These are phyloP conservation scores for Pseudocercospora fuligena DNA, from an alignment of 2,329 filamentous ascomycete genomes.

Conservation along the genomic window DNA sequence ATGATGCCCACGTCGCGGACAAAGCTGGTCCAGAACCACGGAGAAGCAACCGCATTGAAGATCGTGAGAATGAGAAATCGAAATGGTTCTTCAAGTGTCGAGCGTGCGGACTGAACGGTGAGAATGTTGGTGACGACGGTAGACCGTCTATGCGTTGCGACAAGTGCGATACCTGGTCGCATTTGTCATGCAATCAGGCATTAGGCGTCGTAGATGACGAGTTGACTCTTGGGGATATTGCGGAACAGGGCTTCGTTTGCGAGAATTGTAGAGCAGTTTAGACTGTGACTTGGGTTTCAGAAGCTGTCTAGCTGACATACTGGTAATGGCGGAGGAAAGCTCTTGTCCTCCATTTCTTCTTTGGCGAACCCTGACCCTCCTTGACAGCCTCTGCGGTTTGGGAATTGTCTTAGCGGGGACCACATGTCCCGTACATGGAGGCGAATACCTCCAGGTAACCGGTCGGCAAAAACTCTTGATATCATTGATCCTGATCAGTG, in stretches of 20 bases:
- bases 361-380: not conserved
- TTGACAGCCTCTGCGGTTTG: not conserved
- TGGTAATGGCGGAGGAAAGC: not conserved
- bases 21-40: too few relatives aligned
- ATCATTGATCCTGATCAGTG: too few relatives aligned
- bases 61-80: not conserved
- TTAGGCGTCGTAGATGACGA: not conserved
- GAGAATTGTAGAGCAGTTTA: not conserved
- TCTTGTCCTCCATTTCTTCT: not conserved
- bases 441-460: too few relatives aligned
- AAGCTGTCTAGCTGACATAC: not conserved
- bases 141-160: not conserved
- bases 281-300: too few relatives aligned
- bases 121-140: not conserved
- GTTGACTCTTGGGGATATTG: not conserved
- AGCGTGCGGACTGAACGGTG: not conserved
- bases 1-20: too few relatives aligned
- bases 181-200: not conserved
- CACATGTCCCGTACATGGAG: too few relatives aligned
- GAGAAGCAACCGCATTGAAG: too few relatives aligned
- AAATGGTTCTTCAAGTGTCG: not conserved
- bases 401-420: not conserved
- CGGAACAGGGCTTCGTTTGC: not conserved
- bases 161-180: not conserved
- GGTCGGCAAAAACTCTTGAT: too few relatives aligned